These are phyloP conservation scores for Tylopilus vinaceipallidus DNA, from an alignment of 768 basidiomycete species.

Conservation along the genomic window DNA sequence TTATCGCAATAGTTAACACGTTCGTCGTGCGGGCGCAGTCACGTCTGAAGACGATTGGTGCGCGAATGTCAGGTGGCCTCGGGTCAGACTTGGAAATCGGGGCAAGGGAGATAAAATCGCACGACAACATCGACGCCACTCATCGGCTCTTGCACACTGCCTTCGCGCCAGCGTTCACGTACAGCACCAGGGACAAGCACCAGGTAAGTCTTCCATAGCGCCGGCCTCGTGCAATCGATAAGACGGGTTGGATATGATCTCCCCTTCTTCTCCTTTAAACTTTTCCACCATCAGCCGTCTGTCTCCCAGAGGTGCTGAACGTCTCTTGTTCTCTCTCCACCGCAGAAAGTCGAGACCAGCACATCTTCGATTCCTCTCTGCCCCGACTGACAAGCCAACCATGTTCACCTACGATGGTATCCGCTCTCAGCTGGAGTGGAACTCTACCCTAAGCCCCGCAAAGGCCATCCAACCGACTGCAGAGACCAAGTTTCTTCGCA, in stretches of 20 bases:
- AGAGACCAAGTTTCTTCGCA: slow-evolving; percentile 84
- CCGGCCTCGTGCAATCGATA: slow-evolving; percentile 17
- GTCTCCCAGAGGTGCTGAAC: slow-evolving; percentile 14
- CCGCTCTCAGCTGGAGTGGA: slow-evolving; percentile 91
- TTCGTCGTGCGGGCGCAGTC: slow-evolving; percentile 21
- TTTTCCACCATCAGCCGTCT: slow-evolving; percentile 17
- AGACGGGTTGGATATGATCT: slow-evolving; percentile 10
- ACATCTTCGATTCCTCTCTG: slow-evolving; percentile 9
- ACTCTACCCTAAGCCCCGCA: slow-evolving; percentile 73
- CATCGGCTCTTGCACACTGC: not conserved
- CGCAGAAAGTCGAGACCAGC: slow-evolving; percentile 10
- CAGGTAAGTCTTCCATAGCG: slow-evolving; percentile 21
- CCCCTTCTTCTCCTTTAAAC: slow-evolving; percentile 3
- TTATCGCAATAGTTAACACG: slow-evolving; percentile 23
- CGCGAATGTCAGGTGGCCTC: not conserved
- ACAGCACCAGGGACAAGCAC: slow-evolving; percentile 9
- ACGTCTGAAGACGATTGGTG: slow-evolving; percentile 11
- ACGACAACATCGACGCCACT: not conserved
- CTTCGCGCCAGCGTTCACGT: slow-evolving; percentile 9
- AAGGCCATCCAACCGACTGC: slow-evolving; percentile 70
- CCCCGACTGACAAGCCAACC: slow-evolving; percentile 8
- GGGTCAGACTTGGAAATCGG: not conserved
- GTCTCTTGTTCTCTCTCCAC: slow-evolving; percentile 1
- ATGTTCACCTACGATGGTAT: slow-evolving; percentile 62
- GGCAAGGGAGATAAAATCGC: slow-evolving; percentile 12